Evolutionary conservation across 805 yeast species (phyloP).

Genomic region (Cyberlindnera americana): DNA sequence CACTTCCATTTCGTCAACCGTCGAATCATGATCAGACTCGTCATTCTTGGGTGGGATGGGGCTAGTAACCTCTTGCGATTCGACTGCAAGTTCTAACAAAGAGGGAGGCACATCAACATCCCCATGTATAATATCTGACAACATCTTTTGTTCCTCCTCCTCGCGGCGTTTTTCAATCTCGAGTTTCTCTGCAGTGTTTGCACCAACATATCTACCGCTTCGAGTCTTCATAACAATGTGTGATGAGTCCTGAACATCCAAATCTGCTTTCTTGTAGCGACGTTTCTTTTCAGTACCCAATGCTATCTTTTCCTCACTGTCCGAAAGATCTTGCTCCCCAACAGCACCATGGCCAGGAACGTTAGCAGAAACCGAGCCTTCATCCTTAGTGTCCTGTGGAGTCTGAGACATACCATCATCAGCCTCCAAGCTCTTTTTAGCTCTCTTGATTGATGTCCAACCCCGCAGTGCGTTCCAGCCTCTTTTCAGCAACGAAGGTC

Average conservation of each 20-base stretch:
- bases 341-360: too few species aligned
- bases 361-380: too few species aligned
- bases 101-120: conserved; percentile 3
- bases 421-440: conserved; percentile 1
- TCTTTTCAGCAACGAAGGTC: conserved; percentile 7
- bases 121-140: conserved; percentile 23
- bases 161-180: conserved; percentile 22
- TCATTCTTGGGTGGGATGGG: too few species aligned
- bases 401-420: conserved; percentile 3
- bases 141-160: conserved; percentile 19
- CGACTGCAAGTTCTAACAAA: conserved; percentile 17
- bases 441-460: conserved; percentile 7
- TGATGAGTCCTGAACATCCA: not conserved
- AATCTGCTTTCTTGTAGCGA: not conserved
- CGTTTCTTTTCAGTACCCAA: not conserved
- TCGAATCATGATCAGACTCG: too few species aligned
- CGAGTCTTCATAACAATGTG: conserved; percentile 29
- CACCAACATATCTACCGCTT: conserved; percentile 31
- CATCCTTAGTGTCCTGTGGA: too few species aligned
- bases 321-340: not conserved
- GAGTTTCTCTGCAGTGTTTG: conserved; percentile 25
- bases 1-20: too few species aligned
- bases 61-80: too few species aligned
- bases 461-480: conserved; percentile 5
- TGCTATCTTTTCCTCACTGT: not conserved